phyloP scores from a whole-genome alignment of 2,329 filamentous ascomycete genomes.

The Alternaria dauci region DNA sequence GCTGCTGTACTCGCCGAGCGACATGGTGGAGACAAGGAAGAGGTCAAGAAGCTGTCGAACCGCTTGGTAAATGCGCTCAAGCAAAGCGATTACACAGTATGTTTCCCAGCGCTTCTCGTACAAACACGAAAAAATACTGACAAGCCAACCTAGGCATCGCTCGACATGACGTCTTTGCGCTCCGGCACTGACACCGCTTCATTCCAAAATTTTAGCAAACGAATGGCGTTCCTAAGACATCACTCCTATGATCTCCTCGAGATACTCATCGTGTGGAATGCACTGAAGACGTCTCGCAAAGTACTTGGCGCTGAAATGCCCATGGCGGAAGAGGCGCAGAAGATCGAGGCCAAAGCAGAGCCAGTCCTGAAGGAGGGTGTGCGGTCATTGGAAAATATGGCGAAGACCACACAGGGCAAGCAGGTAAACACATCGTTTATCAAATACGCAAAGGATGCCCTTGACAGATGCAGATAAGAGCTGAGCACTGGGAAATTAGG shows the following conservation, averaged over 20 bases:
- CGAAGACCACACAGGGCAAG: conserved; percentile 3
- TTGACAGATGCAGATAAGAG: conserved; percentile 2
- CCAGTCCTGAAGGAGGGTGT: conserved; percentile 16
- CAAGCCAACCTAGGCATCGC: conserved; percentile 4
- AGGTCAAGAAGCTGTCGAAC: conserved; percentile 52
- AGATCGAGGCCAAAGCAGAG: conserved; percentile 21
- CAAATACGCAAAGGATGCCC: conserved; percentile 4
- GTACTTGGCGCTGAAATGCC: conserved; percentile 52
- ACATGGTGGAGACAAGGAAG: conserved; percentile 49
- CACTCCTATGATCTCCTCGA: conserved; percentile 37
- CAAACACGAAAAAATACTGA: conserved; percentile 1
- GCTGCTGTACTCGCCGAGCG: conserved; percentile 52
- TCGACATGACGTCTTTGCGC: conserved; percentile 13
- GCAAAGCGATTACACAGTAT: conserved; percentile 34
- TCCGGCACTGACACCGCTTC: conserved; percentile 17
- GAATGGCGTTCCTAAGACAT: conserved; percentile 7
- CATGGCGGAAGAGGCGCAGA: conserved; percentile 30
- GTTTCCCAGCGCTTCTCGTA: neutral
- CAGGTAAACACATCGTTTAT: neutral
- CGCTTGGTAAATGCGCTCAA: conserved; percentile 49
- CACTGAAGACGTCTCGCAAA: conserved; percentile 53
- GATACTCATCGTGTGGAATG: conserved; percentile 54
- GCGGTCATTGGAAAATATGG: conserved; percentile 13
- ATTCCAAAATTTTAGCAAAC: conserved; percentile 8
- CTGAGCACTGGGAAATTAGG: neutral